phyloP scores from a whole-genome alignment of 192 early-diverging fungal genomes.

The Coemansia sp. region DNA sequence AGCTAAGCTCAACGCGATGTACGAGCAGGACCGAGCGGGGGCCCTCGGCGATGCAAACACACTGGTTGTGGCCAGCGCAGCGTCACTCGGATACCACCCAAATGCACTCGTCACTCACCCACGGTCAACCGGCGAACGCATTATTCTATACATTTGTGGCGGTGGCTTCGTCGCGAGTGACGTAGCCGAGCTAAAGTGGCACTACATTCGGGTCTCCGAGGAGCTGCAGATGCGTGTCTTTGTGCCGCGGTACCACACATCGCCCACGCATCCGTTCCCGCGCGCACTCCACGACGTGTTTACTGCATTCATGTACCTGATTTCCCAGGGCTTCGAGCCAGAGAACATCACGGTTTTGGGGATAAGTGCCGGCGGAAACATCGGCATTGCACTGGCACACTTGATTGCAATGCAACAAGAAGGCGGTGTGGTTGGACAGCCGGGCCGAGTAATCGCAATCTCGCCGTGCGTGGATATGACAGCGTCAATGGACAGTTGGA shows the following conservation, averaged over 20 bases:
- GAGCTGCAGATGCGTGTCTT: constrained; percentile 25
- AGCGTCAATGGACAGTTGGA: constrained; percentile 15
- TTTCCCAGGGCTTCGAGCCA: constrained; percentile 13
- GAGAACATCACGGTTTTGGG: constrained; percentile 9
- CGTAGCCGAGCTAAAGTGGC: constrained; percentile 1
- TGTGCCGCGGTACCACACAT: constrained; percentile 20
- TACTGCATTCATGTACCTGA: constrained; percentile 10
- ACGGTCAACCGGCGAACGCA: constrained; percentile 3
- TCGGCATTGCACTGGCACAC: constrained; percentile 11
- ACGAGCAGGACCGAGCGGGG: constrained; percentile 3
- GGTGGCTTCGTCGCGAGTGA: constrained; percentile 24
- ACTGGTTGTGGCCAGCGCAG: constrained; percentile 16
- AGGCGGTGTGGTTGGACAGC: too few relatives aligned
- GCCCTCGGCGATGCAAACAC: not conserved
- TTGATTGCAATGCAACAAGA: not conserved
- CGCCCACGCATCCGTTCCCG: constrained; percentile 20
- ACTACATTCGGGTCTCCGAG: constrained; percentile 15
- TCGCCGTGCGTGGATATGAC: constrained; percentile 27
- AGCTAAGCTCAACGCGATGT: constrained; percentile 1
- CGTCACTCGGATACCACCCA: not conserved
- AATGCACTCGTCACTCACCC: constrained; percentile 1
- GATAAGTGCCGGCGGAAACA: constrained; percentile 25
- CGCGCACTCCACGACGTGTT: constrained; percentile 27
- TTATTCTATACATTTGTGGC: constrained; percentile 15
- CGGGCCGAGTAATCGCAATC: not conserved